Evolutionary conservation across 1,139 yeast genomes (phyloP).

Genomic region (Suhomyces atakaporum): DNA sequence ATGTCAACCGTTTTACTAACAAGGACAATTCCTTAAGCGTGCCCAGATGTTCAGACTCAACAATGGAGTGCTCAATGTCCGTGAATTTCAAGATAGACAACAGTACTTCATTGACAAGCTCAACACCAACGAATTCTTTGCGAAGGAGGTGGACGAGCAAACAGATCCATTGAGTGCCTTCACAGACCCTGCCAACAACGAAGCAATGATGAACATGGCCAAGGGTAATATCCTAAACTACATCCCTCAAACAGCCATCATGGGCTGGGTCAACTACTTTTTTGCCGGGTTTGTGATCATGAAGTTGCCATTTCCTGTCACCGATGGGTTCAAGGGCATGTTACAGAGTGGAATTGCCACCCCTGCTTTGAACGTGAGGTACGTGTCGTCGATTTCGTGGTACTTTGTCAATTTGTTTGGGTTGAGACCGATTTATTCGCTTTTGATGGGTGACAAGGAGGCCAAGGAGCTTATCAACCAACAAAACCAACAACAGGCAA

Average conservation of each 20-base stretch:
- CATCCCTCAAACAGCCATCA: slow-evolving; percentile 87
- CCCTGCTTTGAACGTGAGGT: slow-evolving; percentile 81
- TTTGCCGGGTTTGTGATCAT: slow-evolving; percentile 88
- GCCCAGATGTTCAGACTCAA: slow-evolving; percentile 56
- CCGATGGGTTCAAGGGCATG: slow-evolving; percentile 88
- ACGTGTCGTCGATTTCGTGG: slow-evolving; percentile 98
- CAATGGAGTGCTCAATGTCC: slow-evolving; percentile 43
- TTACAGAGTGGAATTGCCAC: slow-evolving; percentile 86
- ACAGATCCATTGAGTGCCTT: slow-evolving; percentile 60
- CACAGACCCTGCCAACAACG: slow-evolving; percentile 70
- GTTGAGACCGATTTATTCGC: slow-evolving; percentile 73
- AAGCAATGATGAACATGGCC: slow-evolving; percentile 76
- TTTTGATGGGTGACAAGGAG: slow-evolving; percentile 61
- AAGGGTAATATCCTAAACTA: slow-evolving; percentile 81
- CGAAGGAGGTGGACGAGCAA: slow-evolving; percentile 42
- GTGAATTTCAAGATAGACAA: slow-evolving; percentile 53
- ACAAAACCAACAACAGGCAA: slow-evolving; percentile 43
- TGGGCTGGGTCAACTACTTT: slow-evolving; percentile 96
- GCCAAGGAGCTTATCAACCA: slow-evolving; percentile 53
- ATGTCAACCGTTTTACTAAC: too few relatives aligned
- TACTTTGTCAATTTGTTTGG: slow-evolving; percentile 90
- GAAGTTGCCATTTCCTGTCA: slow-evolving; percentile 64
- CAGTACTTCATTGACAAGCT: slow-evolving; percentile 46
- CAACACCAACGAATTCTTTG: slow-evolving; percentile 51
- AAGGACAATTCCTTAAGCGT: slow-evolving; percentile 53